A percentile compares a stretch with the other conserved stretches of the same genome.
Conservation (phyloP, 2,329 filamentous ascomycete species). For the Cladophialophora immunda region DNA sequence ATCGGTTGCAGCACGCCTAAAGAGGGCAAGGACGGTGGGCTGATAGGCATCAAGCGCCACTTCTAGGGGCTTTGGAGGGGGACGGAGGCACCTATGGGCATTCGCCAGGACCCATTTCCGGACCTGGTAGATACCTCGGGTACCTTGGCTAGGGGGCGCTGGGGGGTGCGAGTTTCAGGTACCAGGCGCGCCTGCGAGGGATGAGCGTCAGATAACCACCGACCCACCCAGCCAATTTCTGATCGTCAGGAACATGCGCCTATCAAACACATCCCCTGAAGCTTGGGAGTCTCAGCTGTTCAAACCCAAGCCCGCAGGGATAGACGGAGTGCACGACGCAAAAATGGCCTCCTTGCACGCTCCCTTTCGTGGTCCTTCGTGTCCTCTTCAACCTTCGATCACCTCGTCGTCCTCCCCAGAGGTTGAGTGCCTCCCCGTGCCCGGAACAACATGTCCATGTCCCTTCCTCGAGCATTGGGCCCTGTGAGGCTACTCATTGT, state of each 20-base stretch:
- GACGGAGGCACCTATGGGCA: background rate
- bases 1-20: background rate
- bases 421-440: background rate
- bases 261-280: background rate
- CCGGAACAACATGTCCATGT: conserved; percentile 27
- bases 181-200: background rate
- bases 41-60: background rate
- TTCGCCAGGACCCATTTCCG: background rate
- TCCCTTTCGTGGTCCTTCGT: background rate
- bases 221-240: background rate
- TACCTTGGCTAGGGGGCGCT: background rate
- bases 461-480: conserved; percentile 31
- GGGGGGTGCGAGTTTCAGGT: background rate
- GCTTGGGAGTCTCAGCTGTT: background rate
- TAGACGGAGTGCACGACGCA: too few species aligned
- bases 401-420: background rate
- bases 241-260: background rate
- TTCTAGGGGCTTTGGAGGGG: too few species aligned
- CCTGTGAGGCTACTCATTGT: conserved; percentile 28
- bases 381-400: background rate
- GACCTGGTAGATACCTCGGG: background rate
- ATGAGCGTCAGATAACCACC: background rate
- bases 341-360: background rate
- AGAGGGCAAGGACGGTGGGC: background rate
- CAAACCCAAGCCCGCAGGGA: background rate